Base-by-base conservation (phyloP, 768 basidiomycete species). In the Rickenella mellea region DNA sequence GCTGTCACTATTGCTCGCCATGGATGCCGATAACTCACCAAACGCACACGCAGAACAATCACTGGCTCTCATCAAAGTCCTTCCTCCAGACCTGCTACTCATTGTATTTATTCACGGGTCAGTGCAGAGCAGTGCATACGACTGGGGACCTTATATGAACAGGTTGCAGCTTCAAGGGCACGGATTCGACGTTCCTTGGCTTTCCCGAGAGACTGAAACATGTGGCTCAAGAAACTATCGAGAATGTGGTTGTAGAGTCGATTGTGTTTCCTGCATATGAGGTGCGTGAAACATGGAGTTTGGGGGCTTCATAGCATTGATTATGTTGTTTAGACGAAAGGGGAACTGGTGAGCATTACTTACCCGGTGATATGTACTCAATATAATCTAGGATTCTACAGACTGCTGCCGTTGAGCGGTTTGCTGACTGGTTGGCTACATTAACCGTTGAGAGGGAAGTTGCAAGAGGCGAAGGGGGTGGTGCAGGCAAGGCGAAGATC, bases 391-490 rank as follows among this genome's bases (percentile, higher is more conserved):
- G 33, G 24, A 46, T 49, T 43, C 40, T 29, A 22, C 48, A 92
- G 89, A 74, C 70, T 35, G 80, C 80, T 55, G 89, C 92, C 11
- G 83, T 91, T 3, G 74, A 82, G 24, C 76, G 77, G 6, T 93
- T 96, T 59, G 78, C 88, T 6, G 91, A 94, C 55, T 96, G 92
- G 93, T 73, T 96, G 31, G 84, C 88, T 1, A 83, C 78, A n/a
- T 62, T 88, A 17, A 87, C 84, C 4, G 83, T 94, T n/a, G 74
- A 87, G 56, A 75, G 73, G 47, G 92, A 94, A 59, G 83, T 82
- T 17, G 76, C 79, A 10, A 69, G 78, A 39, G 85, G 86, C 4
- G 57, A 70, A n/a, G 81, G 81, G 5, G 81, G 84, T 9, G 88
- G 88, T 7, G 82, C 74, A 32, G 75, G 76, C 24, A 67, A 63